Evolutionary conservation across 345 rosid species (phyloP).

Genomic region (Gynandropsis gynandra): DNA sequence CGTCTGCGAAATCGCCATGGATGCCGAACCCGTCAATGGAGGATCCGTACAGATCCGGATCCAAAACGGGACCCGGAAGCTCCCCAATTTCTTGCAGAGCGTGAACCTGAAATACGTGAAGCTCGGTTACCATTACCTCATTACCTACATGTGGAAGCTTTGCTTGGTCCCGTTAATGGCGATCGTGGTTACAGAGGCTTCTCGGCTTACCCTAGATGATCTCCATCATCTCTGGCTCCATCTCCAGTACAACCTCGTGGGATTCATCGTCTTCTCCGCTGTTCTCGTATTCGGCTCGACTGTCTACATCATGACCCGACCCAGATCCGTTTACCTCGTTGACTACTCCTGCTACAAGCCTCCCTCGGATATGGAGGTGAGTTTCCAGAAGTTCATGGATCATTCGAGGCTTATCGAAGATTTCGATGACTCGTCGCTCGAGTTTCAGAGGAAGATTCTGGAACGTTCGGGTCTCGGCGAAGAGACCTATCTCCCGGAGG

Average conservation of each 20-base stretch:
- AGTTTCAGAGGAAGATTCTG: slow-evolving; percentile 74
- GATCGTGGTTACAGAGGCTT: slow-evolving; percentile 40
- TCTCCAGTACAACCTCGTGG: slow-evolving; percentile 70
- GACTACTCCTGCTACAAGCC: slow-evolving; percentile 76
- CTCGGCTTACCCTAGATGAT: slow-evolving; percentile 56
- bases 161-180: slow-evolving; percentile 70
- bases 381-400: slow-evolving; percentile 57
- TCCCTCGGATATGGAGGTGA: slow-evolving; percentile 49
- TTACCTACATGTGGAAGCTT: slow-evolving; percentile 59
- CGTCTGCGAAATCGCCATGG: slow-evolving; percentile 28
- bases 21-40: slow-evolving; percentile 25
- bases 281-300: slow-evolving; percentile 60
- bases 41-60: slow-evolving; percentile 65
- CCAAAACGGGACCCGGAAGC: slow-evolving; percentile 28
- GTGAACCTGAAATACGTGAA: slow-evolving; percentile 86
- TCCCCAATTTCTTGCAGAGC: slow-evolving; percentile 85
- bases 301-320: slow-evolving; percentile 74
- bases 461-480: slow-evolving; percentile 89
- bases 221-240: slow-evolving; percentile 72
- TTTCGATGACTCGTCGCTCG: slow-evolving; percentile 73
- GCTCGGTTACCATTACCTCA: slow-evolving; percentile 75
- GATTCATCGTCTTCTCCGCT: slow-evolving; percentile 53
- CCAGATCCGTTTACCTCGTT: slow-evolving; percentile 68
- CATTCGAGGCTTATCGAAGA: slow-evolving; percentile 63
- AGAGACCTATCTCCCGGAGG: slow-evolving; percentile 82